Conservation (phyloP, 2,329 filamentous ascomycete genomes). For the Alternaria brassicae region DNA sequence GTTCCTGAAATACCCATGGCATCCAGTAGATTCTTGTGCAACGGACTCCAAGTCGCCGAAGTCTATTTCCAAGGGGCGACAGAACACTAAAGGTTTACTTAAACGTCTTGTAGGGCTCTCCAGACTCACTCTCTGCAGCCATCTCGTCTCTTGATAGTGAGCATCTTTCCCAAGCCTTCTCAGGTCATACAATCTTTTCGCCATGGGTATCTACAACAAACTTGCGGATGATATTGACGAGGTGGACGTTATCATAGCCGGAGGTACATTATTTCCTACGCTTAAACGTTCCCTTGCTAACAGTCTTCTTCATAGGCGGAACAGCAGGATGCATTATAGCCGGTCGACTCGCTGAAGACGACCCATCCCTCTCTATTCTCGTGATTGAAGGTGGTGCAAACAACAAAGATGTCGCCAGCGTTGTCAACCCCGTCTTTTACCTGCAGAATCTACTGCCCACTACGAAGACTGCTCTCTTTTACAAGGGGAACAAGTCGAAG, state of each 20-base stretch:
- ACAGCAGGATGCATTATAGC: conserved; percentile 57
- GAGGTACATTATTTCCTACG: conserved; percentile 45
- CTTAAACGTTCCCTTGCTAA: background rate
- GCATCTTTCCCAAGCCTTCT: background rate
- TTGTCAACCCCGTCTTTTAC: conserved; percentile 62
- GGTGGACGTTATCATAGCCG: conserved; percentile 62
- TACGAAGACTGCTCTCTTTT: conserved; percentile 61
- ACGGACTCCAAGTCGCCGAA: background rate
- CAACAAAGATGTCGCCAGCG: conserved; percentile 59
- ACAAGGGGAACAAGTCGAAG: conserved; percentile 56
- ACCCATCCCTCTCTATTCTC: conserved; percentile 40
- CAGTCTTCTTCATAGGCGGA: conserved; percentile 18
- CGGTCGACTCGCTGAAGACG: conserved; percentile 53
- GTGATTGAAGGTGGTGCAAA: conserved; percentile 63
- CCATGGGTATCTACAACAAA: conserved; percentile 44
- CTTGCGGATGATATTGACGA: conserved; percentile 51
- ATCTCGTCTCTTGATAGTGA: background rate
- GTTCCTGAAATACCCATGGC: background rate
- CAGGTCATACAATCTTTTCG: background rate
- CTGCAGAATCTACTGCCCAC: conserved; percentile 57
- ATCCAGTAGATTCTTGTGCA: background rate
- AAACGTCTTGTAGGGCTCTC: conserved; percentile 3
- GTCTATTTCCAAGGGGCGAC: background rate
- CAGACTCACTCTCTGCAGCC: background rate
- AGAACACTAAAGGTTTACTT: background rate